Conservation (phyloP, 2,329 filamentous ascomycete species). For the Fusarium robinianum region DNA sequence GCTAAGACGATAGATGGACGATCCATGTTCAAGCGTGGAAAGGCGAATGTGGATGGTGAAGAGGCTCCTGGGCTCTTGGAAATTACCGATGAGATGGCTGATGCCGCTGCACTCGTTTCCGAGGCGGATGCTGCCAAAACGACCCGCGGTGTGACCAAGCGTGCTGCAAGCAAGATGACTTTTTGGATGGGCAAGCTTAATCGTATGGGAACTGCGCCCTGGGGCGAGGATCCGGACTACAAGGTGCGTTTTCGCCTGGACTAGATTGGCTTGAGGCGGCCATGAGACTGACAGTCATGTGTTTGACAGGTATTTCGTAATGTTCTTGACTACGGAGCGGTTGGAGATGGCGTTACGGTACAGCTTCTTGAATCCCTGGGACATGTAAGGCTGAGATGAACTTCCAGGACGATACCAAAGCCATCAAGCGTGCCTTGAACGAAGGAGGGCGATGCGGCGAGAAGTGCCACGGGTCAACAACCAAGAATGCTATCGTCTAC, state of each 20-base stretch:
- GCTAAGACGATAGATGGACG: too few species aligned
- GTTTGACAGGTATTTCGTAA: slow-evolving; percentile 42
- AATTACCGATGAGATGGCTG: slow-evolving; percentile 32
- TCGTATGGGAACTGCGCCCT: slow-evolving; percentile 29
- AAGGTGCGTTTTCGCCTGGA: slow-evolving; percentile 5
- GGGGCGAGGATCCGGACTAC: slow-evolving; percentile 28
- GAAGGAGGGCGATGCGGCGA: slow-evolving; percentile 42
- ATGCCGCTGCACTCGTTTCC: slow-evolving; percentile 32
- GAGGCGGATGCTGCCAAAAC: slow-evolving; percentile 22
- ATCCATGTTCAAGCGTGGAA: too few species aligned
- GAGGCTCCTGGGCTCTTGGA: slow-evolving; percentile 16
- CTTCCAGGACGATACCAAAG: slow-evolving; percentile 60
- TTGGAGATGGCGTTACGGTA: too few species aligned
- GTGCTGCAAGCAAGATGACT: background rate
- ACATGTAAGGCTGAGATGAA: too few species aligned
- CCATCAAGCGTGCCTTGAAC: slow-evolving; percentile 54
- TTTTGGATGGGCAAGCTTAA: slow-evolving; percentile 33
- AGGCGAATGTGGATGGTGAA: too few species aligned
- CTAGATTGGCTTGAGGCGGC: too few species aligned
- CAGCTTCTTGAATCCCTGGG: too few species aligned
- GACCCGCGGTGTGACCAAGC: background rate
- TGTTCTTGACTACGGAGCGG: slow-evolving; percentile 47
- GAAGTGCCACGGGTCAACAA: slow-evolving; percentile 40
- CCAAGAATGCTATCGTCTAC: slow-evolving; percentile 32
- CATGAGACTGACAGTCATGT: too few species aligned